Conservation (phyloP, 345 rosid species). For the Noccaea caerulescens region DNA sequence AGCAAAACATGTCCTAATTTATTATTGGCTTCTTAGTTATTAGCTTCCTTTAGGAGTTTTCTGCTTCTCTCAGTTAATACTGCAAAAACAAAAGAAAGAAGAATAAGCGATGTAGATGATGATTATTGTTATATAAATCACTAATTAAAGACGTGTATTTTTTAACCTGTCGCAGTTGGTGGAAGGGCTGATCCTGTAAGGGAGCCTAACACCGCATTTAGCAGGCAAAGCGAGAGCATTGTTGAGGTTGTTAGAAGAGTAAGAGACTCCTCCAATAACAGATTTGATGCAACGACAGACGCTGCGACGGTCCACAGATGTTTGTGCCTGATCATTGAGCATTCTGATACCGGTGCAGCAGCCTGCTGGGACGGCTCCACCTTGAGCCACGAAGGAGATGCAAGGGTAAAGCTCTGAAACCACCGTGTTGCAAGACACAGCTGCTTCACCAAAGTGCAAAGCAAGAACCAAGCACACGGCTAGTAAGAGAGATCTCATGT, state of each 20-base stretch:
- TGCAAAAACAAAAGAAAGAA: background rate
- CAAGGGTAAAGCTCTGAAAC: slow-evolving; percentile 40
- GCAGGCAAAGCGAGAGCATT: slow-evolving; percentile 49
- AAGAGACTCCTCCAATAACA: slow-evolving; percentile 35
- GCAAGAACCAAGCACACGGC: slow-evolving; percentile 36
- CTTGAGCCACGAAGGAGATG: slow-evolving; percentile 37
- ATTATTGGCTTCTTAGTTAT: slow-evolving; percentile 26
- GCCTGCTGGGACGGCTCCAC: slow-evolving; percentile 29
- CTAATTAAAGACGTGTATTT: background rate
- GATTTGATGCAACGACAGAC: slow-evolving; percentile 59
- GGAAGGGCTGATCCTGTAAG: slow-evolving; percentile 56
- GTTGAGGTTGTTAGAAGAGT: slow-evolving; percentile 35
- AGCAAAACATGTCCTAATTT: slow-evolving; percentile 14
- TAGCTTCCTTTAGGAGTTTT: slow-evolving; percentile 2
- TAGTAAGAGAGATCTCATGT: slow-evolving; percentile 36
- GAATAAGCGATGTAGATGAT: background rate
- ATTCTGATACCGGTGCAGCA: slow-evolving; percentile 59
- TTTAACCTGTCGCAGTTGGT: slow-evolving; percentile 56
- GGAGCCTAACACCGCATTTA: slow-evolving; percentile 55
- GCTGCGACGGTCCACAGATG: slow-evolving; percentile 56
- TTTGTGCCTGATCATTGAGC: slow-evolving; percentile 49
- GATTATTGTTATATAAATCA: slow-evolving; percentile 2
- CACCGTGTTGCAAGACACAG: slow-evolving; percentile 38
- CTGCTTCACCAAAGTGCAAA: slow-evolving; percentile 40
- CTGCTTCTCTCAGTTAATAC: slow-evolving; percentile 34